Percentiles rank a stretch among this genome's conserved stretches.
These are phyloP conservation scores for Gynandropsis gynandra DNA, from an alignment of 345 rosid genomes.

Conservation along the genomic window DNA sequence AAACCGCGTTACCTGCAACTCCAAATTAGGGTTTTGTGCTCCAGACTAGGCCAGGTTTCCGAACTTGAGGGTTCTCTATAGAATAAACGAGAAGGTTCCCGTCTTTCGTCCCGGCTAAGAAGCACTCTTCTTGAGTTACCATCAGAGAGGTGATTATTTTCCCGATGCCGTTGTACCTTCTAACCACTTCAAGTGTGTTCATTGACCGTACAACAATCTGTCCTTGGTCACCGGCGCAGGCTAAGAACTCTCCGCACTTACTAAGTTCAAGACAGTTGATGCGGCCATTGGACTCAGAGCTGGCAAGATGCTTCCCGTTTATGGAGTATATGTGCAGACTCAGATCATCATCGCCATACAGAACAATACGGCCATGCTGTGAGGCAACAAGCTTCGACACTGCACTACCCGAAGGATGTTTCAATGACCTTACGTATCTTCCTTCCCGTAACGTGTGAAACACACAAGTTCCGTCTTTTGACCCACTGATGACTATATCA, in stretches of 20 bases:
- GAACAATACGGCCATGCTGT: conserved; percentile 65
- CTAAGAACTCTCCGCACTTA: conserved; percentile 79
- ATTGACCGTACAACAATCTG: conserved; percentile 83
- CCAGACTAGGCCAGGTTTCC: conserved; percentile 40
- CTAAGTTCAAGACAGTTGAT: conserved; percentile 89
- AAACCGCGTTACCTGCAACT: no score
- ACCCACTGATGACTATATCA: conserved; percentile 92
- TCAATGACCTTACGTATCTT: conserved; percentile 78
- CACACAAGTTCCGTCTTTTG: conserved; percentile 92
- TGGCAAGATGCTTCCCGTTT: conserved; percentile 86
- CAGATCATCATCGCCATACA: conserved; percentile 85
- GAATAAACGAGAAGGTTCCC: conserved; percentile 89
- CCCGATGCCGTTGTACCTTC: conserved; percentile 66
- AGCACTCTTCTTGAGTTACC: conserved; percentile 87
- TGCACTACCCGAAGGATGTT: conserved; percentile 77
- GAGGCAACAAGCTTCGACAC: conserved; percentile 86
- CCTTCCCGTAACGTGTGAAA: conserved; percentile 89
- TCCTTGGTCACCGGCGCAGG: conserved; percentile 95
- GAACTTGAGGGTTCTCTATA: conserved; percentile 72
- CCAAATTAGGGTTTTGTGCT: conserved; percentile 42
- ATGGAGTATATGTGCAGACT: conserved; percentile 84
- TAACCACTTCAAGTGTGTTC: conserved; percentile 79
- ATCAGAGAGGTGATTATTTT: conserved; percentile 68
- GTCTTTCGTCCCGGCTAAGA: conserved; percentile 93
- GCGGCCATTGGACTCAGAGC: conserved; percentile 84